Evolutionary conservation across 768 basidiomycete genomes (phyloP), one percentile per base, ranked within the genome.

Genomic region (Tephrocybe sp.): DNA sequence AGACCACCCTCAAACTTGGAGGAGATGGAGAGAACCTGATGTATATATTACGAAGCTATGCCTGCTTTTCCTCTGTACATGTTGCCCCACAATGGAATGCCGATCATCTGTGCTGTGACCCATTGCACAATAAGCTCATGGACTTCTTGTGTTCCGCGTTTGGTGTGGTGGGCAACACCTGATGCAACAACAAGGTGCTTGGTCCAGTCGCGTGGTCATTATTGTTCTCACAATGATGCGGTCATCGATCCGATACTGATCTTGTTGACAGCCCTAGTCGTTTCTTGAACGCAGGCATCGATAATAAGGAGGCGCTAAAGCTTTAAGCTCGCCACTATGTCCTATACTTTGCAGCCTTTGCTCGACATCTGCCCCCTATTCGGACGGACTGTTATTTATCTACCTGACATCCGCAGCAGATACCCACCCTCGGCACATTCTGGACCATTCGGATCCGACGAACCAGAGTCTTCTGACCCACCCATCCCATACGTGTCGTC

Each of bases 401-500:
- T 24, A 41, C 42, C 42, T 26, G 26, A 25, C 9, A 28, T 43
- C 42, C 25, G n/a, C 42, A 28, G 25, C 24, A 32, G 24, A 11
- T 20, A 25, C 50, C 42, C 25, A 34, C 41, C 42, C 42, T n/a
- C 34, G 34, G 34, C 34, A 36, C n/a, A 45, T 43, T 25, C 45
- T 49, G 18, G n/a, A 25, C 38, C 34, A 36, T 12, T 30, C 12
- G 34, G 48, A 53, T 47, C 34, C 36, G 39, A 55, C 49, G 62
- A 62, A 48, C 38, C 32, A 21, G 40, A 57, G 60, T 59, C 60
- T 59, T 39, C 55, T 62, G 60, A 62, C 58, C 43, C 30, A 33
- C 8, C 34, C 15, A 15, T 17, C 34, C 34, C 14, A 36, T 36
- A 15, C 34, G 4, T 36, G 17, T 36, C 34, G 34, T 30, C 28